These are phyloP conservation scores for Gremmenia infestans DNA, from an alignment of 2,329 filamentous ascomycete genomes.

Conservation along the genomic window DNA sequence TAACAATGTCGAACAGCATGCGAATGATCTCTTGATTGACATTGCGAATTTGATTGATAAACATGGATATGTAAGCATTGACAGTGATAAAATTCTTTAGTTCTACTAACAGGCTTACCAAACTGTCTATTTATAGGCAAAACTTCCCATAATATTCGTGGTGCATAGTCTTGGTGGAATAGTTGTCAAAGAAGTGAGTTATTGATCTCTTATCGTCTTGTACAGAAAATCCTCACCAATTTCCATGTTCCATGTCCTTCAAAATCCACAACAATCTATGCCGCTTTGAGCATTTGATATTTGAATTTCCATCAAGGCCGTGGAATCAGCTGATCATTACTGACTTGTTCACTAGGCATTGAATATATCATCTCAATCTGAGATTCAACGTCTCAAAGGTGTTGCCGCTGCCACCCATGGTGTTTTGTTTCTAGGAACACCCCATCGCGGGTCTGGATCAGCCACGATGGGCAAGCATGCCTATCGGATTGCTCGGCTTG, in stretches of 20 bases:
- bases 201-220: too few relatives aligned
- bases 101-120: too few relatives aligned
- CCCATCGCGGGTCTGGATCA: conserved; percentile 3
- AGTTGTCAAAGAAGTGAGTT: conserved; percentile 7
- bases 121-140: neutral
- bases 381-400: neutral
- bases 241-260: too few relatives aligned
- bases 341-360: neutral
- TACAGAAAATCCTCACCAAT: too few relatives aligned
- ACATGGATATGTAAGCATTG: too few relatives aligned
- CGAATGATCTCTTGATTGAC: neutral
- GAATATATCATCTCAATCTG: neutral
- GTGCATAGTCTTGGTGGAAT: conserved; percentile 6
- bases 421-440: conserved; percentile 2
- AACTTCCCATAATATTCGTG: conserved; percentile 3
- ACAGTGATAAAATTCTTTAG: too few relatives aligned
- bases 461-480: neutral
- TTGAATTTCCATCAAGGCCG: neutral
- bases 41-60: neutral
- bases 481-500: neutral
- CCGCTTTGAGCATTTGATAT: too few relatives aligned
- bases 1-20: neutral
- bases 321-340: neutral
- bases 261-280: too few relatives aligned
- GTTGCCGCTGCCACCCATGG: neutral